Percentiles rank a stretch among this genome's conserved stretches.
These are phyloP conservation scores for Sphagnurus paluster DNA, from an alignment of 1,284 basidiomycete genomes.

Conservation along the genomic window DNA sequence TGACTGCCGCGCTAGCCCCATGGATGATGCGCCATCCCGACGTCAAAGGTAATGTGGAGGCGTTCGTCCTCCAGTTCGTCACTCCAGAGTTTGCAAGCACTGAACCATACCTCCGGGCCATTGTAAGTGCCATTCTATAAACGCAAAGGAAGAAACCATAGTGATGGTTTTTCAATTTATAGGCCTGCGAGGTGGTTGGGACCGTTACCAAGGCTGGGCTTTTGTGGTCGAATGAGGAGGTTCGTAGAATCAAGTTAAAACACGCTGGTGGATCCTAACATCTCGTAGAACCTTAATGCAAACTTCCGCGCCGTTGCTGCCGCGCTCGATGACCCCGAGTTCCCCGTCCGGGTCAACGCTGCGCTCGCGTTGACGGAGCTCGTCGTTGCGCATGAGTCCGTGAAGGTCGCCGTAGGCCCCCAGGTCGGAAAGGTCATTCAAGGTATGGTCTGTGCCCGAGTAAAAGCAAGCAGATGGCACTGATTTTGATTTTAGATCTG, in stretches of 20 bases:
- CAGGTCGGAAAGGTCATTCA: conserved; percentile 88
- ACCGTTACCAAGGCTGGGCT: conserved; percentile 69
- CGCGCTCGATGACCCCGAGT: conserved; percentile 71
- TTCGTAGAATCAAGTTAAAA: no score
- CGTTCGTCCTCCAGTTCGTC: conserved; percentile 72
- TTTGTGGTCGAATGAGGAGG: conserved; percentile 66
- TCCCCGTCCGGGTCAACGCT: conserved; percentile 86
- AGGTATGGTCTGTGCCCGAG: no score
- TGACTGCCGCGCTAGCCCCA: conserved; percentile 72
- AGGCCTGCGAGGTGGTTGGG: conserved; percentile 81
- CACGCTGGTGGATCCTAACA: no score
- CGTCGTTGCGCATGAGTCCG: conserved; percentile 65
- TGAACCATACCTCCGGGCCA: conserved; percentile 73
- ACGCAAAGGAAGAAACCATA: conserved; percentile 2
- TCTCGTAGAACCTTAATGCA: conserved; percentile 55
- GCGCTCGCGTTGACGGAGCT: conserved; percentile 81
- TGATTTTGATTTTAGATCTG: conserved; percentile 69
- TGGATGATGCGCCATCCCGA: conserved; percentile 82
- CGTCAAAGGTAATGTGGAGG: conserved; percentile 74
- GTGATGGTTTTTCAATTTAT: conserved; percentile 11
- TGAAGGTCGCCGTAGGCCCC: conserved; percentile 72
- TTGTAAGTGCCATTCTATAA: conserved; percentile 48
- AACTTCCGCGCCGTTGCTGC: conserved; percentile 64
- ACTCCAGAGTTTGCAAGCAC: conserved; percentile 65
- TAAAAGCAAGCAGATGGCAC: no score